These are phyloP conservation scores for Pilaira anomala DNA, from an alignment of 192 early-diverging fungal species.

Conservation along the genomic window DNA sequence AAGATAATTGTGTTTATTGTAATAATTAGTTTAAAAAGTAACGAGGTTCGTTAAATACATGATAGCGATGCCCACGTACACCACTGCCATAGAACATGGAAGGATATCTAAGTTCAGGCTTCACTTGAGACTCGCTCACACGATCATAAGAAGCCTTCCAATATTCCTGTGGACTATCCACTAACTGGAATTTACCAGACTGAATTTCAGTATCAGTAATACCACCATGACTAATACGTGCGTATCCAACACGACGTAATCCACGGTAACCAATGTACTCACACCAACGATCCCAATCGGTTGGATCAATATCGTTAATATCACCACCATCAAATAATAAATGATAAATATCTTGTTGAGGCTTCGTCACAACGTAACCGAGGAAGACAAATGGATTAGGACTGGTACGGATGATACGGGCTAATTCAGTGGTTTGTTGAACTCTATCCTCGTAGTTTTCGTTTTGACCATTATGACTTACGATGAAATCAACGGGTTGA, in stretches of 20 bases:
- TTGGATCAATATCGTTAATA: constrained; percentile 73
- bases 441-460: constrained; percentile 71
- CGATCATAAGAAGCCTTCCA: constrained; percentile 57
- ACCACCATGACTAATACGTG: constrained; percentile 72
- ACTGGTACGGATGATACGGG: constrained; percentile 72
- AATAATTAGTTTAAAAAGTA: constrained; percentile 53
- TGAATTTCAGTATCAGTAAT: constrained; percentile 87
- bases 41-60: constrained; percentile 74
- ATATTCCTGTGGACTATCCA: constrained; percentile 38
- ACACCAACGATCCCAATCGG: constrained; percentile 80
- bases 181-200: constrained; percentile 66
- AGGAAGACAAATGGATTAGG: constrained; percentile 74
- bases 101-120: constrained; percentile 60
- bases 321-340: constrained; percentile 61
- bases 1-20: too few relatives aligned
- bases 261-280: constrained; percentile 81
- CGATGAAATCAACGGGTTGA: constrained; percentile 73
- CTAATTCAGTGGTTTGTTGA: constrained; percentile 75
- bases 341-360: constrained; percentile 59
- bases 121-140: constrained; percentile 54
- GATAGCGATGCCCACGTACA: constrained; percentile 70
- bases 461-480: constrained; percentile 82
- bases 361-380: constrained; percentile 78
- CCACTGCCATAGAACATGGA: constrained; percentile 64
- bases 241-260: constrained; percentile 68